Percentiles rank a stretch among this genome's conserved stretches.
Evolutionary conservation across 1,139 yeast species (phyloP).

Genomic region (Petasospora fabianii): DNA sequence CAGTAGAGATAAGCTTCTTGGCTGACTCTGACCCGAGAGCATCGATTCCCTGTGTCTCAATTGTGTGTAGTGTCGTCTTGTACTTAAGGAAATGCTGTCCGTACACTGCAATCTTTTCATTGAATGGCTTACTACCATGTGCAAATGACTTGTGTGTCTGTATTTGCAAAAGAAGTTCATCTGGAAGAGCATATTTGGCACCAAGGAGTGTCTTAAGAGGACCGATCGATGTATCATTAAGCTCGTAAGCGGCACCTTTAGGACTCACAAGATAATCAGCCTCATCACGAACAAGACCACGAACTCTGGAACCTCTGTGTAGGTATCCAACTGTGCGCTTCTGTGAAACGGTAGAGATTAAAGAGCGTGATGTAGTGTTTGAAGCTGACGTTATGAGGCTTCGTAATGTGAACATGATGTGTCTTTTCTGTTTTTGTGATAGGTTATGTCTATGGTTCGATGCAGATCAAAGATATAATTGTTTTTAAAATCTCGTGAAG

Average conservation of each 20-base stretch:
- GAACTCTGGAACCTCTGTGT: constrained; percentile 59
- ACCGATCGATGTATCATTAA: constrained; percentile 7
- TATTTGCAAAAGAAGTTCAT: constrained; percentile 59
- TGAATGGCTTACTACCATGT: constrained; percentile 83
- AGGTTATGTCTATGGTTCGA: background rate
- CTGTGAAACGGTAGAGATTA: background rate
- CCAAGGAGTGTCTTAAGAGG: constrained; percentile 23
- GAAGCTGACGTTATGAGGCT: constrained; percentile 4
- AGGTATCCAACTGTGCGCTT: constrained; percentile 29
- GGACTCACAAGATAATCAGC: constrained; percentile 53
- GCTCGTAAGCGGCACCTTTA: constrained; percentile 58
- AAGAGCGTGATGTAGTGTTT: background rate
- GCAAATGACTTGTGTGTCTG: constrained; percentile 93
- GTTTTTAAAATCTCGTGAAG: background rate
- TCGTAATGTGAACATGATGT: constrained; percentile 9
- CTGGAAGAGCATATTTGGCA: constrained; percentile 38
- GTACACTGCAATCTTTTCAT: constrained; percentile 74
- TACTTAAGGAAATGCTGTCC: constrained; percentile 74
- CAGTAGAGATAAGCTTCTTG: constrained; percentile 47
- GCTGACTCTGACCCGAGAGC: constrained; percentile 55
- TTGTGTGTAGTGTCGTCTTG: constrained; percentile 35
- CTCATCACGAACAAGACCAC: constrained; percentile 79
- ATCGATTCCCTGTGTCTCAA: constrained; percentile 38
- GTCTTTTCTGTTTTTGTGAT: no score
- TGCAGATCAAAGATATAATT: background rate